Evolutionary conservation across 352 stramenopile genomes (phyloP), one percentile per base, ranked within the genome.

Genomic region (Globisporangium canariense): DNA sequence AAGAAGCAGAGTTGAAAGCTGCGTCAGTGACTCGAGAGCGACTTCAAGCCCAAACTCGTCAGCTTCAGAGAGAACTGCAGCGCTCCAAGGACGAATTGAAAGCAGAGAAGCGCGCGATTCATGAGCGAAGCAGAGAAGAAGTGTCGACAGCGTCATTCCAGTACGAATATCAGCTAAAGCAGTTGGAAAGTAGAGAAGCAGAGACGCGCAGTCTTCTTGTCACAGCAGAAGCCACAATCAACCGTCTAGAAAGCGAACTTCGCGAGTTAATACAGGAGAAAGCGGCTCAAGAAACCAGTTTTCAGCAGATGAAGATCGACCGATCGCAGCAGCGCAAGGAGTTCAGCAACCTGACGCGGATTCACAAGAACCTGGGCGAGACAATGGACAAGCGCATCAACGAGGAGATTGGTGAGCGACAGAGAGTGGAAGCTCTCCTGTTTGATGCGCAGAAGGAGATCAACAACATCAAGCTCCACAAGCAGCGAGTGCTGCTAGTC

Each of bases 331-430:
- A 89, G 34, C 68, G 67, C 9, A 88, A 89, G 45, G 79, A 86
- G 25, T 85, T 89, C 55, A 82, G 71, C 18, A 79, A 90, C 62
- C 52, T 91, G 22, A 70, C 79, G 10, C 74, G 83, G 14, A 86
- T 90, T 67, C 74, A 91, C 71, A 89, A 86, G 70, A 90, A 85
- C 40, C 51, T 89, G 16, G 69, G 65, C 1, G 78, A 86, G 10
- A 70, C 79, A 0, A 84, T 89, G 68, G 76, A 81, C 3, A 56
- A 68, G 43, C 68, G 63, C 4, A 25, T 86, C 20, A 65, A 68
- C 58, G 62, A 78, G 14, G 80, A 89, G 40, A 66, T 38, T 16
- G 66, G 58, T 14, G 67, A 79, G 67, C 60, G 50, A n/a, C 67
- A 69, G 36, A 34, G 52, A 11, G 50, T 76, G 13, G 70, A 78